Conservation (phyloP, 2,329 filamentous ascomycete species). For the Stachybotrys chlorohalonatus region DNA sequence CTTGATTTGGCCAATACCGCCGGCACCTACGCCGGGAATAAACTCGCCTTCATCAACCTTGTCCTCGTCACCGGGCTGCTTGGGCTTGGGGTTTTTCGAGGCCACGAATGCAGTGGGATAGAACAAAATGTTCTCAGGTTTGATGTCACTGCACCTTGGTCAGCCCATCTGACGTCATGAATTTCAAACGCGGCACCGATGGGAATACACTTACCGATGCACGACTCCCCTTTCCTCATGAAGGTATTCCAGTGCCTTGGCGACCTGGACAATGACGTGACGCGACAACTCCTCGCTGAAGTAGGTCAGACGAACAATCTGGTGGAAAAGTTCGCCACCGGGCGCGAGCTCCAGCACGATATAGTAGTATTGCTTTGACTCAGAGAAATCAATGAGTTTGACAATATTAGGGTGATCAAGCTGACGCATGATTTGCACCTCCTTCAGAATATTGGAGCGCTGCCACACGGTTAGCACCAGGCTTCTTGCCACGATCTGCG, state of each 20-base stretch:
- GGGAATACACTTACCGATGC: slow-evolving; percentile 63
- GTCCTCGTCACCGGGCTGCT: slow-evolving; percentile 83
- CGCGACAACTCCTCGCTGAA: slow-evolving; percentile 94
- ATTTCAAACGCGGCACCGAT: slow-evolving; percentile 4
- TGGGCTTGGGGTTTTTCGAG: slow-evolving; percentile 70
- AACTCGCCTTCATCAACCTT: slow-evolving; percentile 97
- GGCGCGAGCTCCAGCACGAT: slow-evolving; percentile 93
- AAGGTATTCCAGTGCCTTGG: slow-evolving; percentile 86
- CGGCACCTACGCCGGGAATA: slow-evolving; percentile 67
- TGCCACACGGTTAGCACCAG: slow-evolving; percentile 32
- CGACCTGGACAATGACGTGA: slow-evolving; percentile 91
- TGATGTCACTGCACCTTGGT: slow-evolving; percentile 67
- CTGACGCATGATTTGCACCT: slow-evolving; percentile 97
- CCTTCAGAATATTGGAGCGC: slow-evolving; percentile 96
- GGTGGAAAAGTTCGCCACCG: slow-evolving; percentile 94
- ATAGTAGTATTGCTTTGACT: slow-evolving; percentile 93
- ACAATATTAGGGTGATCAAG: slow-evolving; percentile 95
- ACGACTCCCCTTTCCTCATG: slow-evolving; percentile 94
- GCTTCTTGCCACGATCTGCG: slow-evolving; percentile 5
- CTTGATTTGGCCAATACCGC: slow-evolving; percentile 91
- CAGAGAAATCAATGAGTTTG: slow-evolving; percentile 86
- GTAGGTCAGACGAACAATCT: slow-evolving; percentile 95
- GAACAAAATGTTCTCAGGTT: slow-evolving; percentile 95
- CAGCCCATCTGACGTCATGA: slow-evolving; percentile 6
- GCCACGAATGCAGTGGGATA: slow-evolving; percentile 77